Percentiles rank a stretch among this genome's conserved stretches.
Conservation (phyloP, 2,329 filamentous ascomycete genomes). For the Torrubiellomyces zombiae region DNA sequence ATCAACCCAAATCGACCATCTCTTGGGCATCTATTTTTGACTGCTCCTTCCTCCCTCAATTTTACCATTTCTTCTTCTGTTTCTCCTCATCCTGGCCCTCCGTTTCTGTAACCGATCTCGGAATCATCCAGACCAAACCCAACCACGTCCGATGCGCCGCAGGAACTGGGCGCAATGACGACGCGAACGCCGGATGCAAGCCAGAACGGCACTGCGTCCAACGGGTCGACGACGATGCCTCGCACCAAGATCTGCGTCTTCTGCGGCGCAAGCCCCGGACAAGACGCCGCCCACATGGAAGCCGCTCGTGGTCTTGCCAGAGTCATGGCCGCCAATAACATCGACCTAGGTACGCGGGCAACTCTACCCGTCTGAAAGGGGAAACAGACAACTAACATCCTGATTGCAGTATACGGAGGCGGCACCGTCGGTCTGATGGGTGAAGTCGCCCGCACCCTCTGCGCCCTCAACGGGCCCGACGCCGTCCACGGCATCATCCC, state of each 20-base stretch:
- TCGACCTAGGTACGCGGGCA: slow-evolving; percentile 45
- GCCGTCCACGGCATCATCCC: slow-evolving; percentile 91
- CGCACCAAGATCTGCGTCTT: slow-evolving; percentile 75
- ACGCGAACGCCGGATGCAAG: slow-evolving; percentile 5
- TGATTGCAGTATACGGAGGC: slow-evolving; percentile 66
- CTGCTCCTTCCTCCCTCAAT: too few species aligned
- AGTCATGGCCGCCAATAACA: slow-evolving; percentile 58
- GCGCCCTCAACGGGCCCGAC: slow-evolving; percentile 62
- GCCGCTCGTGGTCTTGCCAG: slow-evolving; percentile 61
- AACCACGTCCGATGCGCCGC: slow-evolving; percentile 2
- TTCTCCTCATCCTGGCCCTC: too few species aligned
- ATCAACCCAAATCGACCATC: too few species aligned
- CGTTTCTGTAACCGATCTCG: too few species aligned
- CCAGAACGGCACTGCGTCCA: slow-evolving; percentile 10
- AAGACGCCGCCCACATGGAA: slow-evolving; percentile 55
- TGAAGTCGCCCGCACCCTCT: slow-evolving; percentile 73
- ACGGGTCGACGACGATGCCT: slow-evolving; percentile 10
- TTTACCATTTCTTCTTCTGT: too few species aligned
- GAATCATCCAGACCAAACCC: background rate
- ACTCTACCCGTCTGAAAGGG: background rate
- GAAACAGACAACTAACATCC: background rate
- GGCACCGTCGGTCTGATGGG: slow-evolving; percentile 94
- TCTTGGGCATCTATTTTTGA: too few species aligned
- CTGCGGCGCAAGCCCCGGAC: slow-evolving; percentile 69
- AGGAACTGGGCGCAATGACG: slow-evolving; percentile 14